phyloP scores from a whole-genome alignment of 768 basidiomycete genomes.

The Boletus speciosus region DNA sequence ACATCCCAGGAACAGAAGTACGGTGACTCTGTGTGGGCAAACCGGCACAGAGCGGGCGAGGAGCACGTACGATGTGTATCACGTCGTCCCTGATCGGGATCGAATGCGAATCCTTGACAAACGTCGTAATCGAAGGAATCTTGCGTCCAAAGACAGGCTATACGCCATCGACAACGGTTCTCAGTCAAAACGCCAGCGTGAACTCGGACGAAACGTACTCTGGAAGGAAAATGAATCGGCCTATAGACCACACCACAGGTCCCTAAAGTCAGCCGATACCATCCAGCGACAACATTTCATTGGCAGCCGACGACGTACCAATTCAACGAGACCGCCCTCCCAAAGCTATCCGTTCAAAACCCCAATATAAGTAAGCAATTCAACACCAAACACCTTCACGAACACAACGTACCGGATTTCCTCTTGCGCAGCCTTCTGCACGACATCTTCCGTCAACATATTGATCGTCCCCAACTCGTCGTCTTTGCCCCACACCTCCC shows the following conservation, averaged over 20 bases:
- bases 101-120: conserved; percentile 14
- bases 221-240: conserved; percentile 66
- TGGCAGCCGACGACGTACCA: conserved; percentile 41
- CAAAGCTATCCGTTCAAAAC: conserved; percentile 36
- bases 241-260: conserved; percentile 27
- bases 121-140: conserved; percentile 49
- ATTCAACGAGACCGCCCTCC: conserved; percentile 56
- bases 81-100: conserved; percentile 41
- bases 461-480: conserved; percentile 70
- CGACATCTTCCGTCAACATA: conserved; percentile 58
- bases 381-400: not conserved
- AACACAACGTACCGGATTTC: conserved; percentile 49
- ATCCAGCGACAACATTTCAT: not conserved
- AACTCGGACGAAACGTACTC: conserved; percentile 35
- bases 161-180: not conserved
- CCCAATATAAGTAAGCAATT: not conserved
- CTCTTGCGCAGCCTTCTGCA: conserved; percentile 52
- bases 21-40: not conserved
- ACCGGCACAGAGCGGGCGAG: no score
- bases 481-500: conserved; percentile 63
- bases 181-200: not conserved
- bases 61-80: conserved; percentile 47
- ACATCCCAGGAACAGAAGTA: not conserved
- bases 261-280: not conserved
- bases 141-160: conserved; percentile 59